phyloP scores from a whole-genome alignment of 805 yeast species.

The Yarrowia sp. region DNA sequence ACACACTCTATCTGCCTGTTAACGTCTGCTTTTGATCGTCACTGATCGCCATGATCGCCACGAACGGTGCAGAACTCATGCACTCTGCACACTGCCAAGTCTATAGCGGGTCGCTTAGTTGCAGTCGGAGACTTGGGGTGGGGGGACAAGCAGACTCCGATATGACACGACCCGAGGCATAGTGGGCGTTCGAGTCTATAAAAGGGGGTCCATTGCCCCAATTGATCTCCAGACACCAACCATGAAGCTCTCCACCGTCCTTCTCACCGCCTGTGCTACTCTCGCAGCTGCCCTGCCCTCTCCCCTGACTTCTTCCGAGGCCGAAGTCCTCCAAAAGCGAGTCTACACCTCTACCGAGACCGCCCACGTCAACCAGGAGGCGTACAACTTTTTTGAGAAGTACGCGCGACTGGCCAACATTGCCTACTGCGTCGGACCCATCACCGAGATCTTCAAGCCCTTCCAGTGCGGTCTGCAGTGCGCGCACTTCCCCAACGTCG shows the following conservation, averaged over 20 bases:
- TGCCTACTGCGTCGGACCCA: conserved; percentile 17
- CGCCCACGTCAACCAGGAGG: background rate
- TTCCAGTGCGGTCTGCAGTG: conserved; percentile 17
- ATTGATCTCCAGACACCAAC: background rate
- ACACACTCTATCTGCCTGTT: background rate
- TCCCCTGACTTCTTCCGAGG: background rate
- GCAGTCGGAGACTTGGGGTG: background rate
- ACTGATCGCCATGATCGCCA: no score
- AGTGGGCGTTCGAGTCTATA: background rate
- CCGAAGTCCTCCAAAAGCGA: background rate
- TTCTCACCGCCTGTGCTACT: background rate
- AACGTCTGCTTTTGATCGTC: background rate
- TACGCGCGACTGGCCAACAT: conserved; percentile 9
- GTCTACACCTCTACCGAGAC: conserved; percentile 6
- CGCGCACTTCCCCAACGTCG: conserved; percentile 10
- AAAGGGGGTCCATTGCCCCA: background rate
- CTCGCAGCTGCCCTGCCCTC: background rate
- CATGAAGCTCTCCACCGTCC: background rate
- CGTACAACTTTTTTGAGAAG: conserved; percentile 14
- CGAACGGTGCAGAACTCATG: conserved; percentile 9
- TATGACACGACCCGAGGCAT: background rate
- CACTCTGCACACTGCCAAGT: background rate
- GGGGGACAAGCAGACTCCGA: background rate
- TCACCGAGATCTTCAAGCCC: background rate
- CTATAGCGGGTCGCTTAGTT: background rate